Evolutionary conservation across 176 grass and related monocot species (phyloP).

Genomic region (Phoenix roebelenii): DNA sequence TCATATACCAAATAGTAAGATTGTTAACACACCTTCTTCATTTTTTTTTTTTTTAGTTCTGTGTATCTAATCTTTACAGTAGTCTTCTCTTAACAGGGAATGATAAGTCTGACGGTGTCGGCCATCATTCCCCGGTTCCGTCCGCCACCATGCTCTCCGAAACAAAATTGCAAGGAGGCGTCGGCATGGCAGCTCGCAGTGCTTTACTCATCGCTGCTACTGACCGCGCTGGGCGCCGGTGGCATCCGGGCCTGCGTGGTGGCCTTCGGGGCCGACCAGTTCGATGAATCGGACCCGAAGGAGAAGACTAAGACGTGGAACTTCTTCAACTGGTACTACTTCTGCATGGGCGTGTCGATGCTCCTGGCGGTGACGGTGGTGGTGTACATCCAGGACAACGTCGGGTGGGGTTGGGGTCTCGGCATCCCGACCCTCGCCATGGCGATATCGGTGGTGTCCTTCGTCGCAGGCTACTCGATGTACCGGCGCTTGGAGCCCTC

Average conservation of each 20-base stretch:
- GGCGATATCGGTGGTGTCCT: constrained; percentile 50
- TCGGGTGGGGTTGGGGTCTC: constrained; percentile 76
- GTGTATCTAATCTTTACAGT: not conserved
- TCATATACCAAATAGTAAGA: constrained; percentile 53
- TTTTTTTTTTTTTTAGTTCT: not conserved
- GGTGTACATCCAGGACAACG: constrained; percentile 83
- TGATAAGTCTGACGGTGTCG: constrained; percentile 62
- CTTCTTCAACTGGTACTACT: constrained; percentile 99
- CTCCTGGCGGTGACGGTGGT: constrained; percentile 65
- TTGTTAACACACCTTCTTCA: not conserved
- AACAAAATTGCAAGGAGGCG: constrained; percentile 34
- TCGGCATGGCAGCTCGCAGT: constrained; percentile 55
- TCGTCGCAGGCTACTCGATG: constrained; percentile 48
- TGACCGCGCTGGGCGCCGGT: constrained; percentile 63
- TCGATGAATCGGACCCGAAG: constrained; percentile 56
- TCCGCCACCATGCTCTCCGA: constrained; percentile 31
- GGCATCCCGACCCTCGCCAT: constrained; percentile 63
- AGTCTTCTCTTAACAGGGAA: constrained; percentile 29
- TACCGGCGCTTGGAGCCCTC: constrained; percentile 31
- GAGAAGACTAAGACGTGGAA: constrained; percentile 56
- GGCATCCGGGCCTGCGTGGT: constrained; percentile 75
- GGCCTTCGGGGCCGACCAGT: constrained; percentile 78
- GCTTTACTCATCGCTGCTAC: constrained; percentile 43
- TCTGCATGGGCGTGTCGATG: constrained; percentile 65
- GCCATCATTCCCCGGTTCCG: constrained; percentile 52